Evolutionary conservation across 2,329 filamentous ascomycete species (phyloP).

Genomic region (Conoideocrella luteorostrata): DNA sequence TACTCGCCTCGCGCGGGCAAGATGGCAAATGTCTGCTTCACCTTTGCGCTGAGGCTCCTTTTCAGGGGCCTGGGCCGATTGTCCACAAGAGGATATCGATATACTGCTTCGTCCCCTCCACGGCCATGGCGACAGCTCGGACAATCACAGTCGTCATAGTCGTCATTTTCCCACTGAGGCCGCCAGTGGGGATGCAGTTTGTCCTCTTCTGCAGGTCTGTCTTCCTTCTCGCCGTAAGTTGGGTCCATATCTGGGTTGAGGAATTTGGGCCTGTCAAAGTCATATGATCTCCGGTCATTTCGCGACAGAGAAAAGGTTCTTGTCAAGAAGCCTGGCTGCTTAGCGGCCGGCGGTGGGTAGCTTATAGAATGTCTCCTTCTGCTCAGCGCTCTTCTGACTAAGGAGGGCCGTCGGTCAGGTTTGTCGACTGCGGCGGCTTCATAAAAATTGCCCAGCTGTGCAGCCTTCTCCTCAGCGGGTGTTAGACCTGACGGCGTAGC

Average conservation of each 20-base stretch:
- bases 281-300: conserved; percentile 26
- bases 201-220: conserved; percentile 43
- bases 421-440: conserved; percentile 40
- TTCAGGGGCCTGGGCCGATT: conserved; percentile 40
- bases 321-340: conserved; percentile 36
- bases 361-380: conserved; percentile 38
- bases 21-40: conserved; percentile 56
- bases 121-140: conserved; percentile 26
- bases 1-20: conserved; percentile 43
- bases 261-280: conserved; percentile 18
- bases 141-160: conserved; percentile 25
- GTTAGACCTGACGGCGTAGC: conserved; percentile 56
- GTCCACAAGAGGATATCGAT: conserved; percentile 42
- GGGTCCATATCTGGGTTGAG: conserved; percentile 21
- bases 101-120: conserved; percentile 33
- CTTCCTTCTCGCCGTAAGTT: conserved; percentile 36
- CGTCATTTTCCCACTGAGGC: conserved; percentile 39
- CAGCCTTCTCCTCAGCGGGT: conserved; percentile 45
- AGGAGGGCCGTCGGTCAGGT: conserved; percentile 40
- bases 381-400: conserved; percentile 48
- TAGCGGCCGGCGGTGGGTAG: conserved; percentile 33
- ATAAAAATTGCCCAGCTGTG: conserved; percentile 48
- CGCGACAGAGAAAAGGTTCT: conserved; percentile 50
- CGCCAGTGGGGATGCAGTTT: conserved; percentile 57
- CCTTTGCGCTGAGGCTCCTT: conserved; percentile 43